Base-by-base conservation (phyloP, 805 yeast genomes). In the Metschnikowia dekortorum region DNA sequence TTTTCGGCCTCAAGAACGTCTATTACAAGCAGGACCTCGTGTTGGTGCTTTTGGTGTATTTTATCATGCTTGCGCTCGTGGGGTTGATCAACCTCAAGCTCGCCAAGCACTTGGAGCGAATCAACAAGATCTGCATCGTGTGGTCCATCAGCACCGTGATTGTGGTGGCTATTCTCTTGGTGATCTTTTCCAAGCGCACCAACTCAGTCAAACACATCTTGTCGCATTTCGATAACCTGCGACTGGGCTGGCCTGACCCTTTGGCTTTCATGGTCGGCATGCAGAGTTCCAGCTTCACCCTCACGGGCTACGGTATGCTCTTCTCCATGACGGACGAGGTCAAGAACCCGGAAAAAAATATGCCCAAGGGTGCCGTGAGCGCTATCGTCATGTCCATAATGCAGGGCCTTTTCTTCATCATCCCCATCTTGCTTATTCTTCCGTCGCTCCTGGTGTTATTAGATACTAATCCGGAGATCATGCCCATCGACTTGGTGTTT, bases 251-350 rank as follows among this genome's bases (percentile, higher is more conserved):
- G 85, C 85, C 88, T 14, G 78, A 74, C 44, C 76, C 81, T 1
- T 59, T 87, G 53, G 89, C 94, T 1, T 87, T 87, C 54, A 68
- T 88, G 46, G 81, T 88, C 40, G 94, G 94, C 0, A 78, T 88
- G 51, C 90, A 85, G 65, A 85, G 87, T 54, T 83, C 90, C 1
- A 82, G 87, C 32, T 85, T 86, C 66, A 87, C 92, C 22, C 73
- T 87, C 61, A 88, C 87, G 52, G 96, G 94, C 0, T 88, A 85
- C 65, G 92, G 92, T 29, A 82, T 87, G 80, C 72, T 88, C 29
- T 87, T 89, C 16, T 83, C 92, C 6, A 79, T 88, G 73, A 82
- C 90, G 43, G 96, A 88, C 60, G 96, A 88, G 66, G 94, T 88
- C 13, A 78, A 82, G 54, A 73, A 73, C 22, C 92, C 96, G 0